Evolutionary conservation across 495 filamentous ascomycete genomes (phyloP).

Genomic region (Schizothecium vesticola): DNA sequence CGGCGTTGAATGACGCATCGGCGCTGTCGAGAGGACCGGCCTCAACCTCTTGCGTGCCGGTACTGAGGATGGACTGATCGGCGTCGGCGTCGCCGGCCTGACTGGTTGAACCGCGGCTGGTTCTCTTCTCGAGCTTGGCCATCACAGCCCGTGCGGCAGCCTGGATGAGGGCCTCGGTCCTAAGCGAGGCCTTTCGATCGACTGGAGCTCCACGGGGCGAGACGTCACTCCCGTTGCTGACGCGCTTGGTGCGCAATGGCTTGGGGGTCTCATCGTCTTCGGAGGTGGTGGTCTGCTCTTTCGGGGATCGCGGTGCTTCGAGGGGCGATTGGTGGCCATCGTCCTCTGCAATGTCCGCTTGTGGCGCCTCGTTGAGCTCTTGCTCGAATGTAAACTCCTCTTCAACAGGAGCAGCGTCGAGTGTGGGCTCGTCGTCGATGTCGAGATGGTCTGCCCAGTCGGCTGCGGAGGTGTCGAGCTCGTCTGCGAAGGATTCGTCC

Average conservation of each 20-base stretch:
- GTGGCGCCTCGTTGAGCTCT: neutral
- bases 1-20: neutral
- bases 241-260: neutral
- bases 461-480: neutral
- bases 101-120: neutral
- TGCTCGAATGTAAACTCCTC: neutral
- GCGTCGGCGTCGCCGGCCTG: slow-evolving; percentile 14
- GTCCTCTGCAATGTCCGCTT: neutral
- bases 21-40: slow-evolving; percentile 11
- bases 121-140: slow-evolving; percentile 32
- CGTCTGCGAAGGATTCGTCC: neutral
- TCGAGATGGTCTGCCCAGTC: neutral
- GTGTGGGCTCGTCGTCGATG: neutral
- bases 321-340: neutral
- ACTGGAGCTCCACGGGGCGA: neutral
- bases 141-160: slow-evolving; percentile 40
- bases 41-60: slow-evolving; percentile 29
- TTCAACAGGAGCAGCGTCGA: neutral
- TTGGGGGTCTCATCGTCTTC: neutral
- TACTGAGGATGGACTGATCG: slow-evolving; percentile 33
- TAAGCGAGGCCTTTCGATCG: slow-evolving; percentile 23
- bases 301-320: neutral
- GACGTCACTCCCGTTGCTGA: neutral
- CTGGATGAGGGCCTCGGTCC: slow-evolving; percentile 39
- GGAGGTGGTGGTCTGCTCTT: neutral